These are phyloP conservation scores for Saccharomycopsis sp. DNA, from an alignment of 805 yeast genomes.

Conservation along the genomic window DNA sequence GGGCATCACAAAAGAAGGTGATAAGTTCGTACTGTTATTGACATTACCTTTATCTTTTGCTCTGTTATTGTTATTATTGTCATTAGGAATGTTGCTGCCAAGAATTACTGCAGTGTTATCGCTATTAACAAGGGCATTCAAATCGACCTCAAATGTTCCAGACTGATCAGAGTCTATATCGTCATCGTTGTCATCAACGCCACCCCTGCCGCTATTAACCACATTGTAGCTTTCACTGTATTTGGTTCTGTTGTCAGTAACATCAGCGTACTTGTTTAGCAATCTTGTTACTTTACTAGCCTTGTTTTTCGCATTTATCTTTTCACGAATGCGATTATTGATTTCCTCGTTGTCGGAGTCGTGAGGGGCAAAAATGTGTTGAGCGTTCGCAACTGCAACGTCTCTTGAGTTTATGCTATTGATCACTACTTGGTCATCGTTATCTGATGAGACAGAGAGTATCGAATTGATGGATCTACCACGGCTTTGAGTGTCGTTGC, in stretches of 20 bases:
- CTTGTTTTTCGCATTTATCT: no score
- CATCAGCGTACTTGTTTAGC: not conserved
- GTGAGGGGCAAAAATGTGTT: no score
- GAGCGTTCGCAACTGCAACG: no score
- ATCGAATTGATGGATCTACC: slow-evolving; percentile 15
- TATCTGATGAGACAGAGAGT: slow-evolving; percentile 17
- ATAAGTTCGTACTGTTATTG: not conserved
- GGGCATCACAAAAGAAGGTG: slow-evolving; percentile 21
- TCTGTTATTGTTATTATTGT: no score
- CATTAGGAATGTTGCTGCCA: no score
- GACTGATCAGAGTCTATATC: slow-evolving; percentile 15
- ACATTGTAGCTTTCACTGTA: not conserved
- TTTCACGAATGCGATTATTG: no score
- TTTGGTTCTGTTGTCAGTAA: not conserved
- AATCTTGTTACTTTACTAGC: no score
- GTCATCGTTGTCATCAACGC: slow-evolving; percentile 1
- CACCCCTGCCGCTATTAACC: no score
- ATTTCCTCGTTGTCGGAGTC: no score
- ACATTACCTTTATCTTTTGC: not conserved
- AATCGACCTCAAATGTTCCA: slow-evolving; percentile 20
- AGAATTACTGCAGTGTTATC: no score
- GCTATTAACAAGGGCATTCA: slow-evolving; percentile 14
- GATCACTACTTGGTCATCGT: no score
- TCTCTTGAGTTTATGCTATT: no score
- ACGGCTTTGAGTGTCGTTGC: slow-evolving; percentile 9